phyloP scores from a whole-genome alignment of 2,329 filamentous ascomycete genomes.

The Fusarium graminum region DNA sequence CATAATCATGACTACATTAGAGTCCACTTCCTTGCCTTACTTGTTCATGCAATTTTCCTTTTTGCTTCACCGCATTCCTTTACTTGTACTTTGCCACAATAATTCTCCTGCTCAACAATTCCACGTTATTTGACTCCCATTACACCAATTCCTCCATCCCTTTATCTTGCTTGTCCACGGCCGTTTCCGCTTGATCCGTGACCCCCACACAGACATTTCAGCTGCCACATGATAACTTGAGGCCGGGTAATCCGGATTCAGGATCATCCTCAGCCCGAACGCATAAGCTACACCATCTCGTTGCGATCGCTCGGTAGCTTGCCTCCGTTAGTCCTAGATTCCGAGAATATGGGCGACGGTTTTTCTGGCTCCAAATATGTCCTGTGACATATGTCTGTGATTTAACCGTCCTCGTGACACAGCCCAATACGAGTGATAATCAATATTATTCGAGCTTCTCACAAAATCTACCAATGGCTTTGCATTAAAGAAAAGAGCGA shows the following conservation, averaged over 20 bases:
- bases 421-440: background rate
- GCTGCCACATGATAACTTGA: slow-evolving; percentile 6
- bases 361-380: slow-evolving; percentile 2
- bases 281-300: background rate
- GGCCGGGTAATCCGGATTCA: slow-evolving; percentile 22
- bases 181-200: slow-evolving; percentile 16
- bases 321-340: background rate
- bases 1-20: background rate
- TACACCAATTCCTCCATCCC: slow-evolving; percentile 5
- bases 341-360: background rate
- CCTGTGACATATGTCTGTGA: slow-evolving; percentile 21
- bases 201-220: background rate
- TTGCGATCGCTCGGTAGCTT: background rate
- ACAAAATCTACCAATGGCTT: background rate
- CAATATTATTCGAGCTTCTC: background rate
- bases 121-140: slow-evolving; percentile 22
- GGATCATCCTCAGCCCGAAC: background rate
- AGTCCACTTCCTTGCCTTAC: slow-evolving; percentile 2
- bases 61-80: slow-evolving; percentile 42
- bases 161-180: slow-evolving; percentile 12
- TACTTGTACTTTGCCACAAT: slow-evolving; percentile 20
- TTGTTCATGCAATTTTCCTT: slow-evolving; percentile 30
- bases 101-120: slow-evolving; percentile 32
- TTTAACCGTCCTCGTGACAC: slow-evolving; percentile 17
- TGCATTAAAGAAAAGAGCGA: background rate